Evolutionary conservation across 768 basidiomycete genomes (phyloP).

Genomic region (Gloeopeniophorella convolvens): DNA sequence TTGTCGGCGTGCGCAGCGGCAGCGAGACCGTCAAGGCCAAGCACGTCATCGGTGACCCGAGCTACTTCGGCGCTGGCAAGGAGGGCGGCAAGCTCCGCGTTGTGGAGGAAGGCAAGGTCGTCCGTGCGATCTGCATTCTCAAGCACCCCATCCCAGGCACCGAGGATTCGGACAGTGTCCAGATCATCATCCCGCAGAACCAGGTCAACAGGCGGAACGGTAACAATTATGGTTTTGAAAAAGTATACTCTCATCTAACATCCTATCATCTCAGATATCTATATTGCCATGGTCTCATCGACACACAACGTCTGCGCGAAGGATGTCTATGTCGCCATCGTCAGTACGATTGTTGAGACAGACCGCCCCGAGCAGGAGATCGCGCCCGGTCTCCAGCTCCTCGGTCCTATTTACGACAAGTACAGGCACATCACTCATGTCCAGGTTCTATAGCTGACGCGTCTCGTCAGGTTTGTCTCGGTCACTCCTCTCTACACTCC

Average conservation of each 20-base stretch:
- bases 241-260: slow-evolving; percentile 4
- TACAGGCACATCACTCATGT: slow-evolving; percentile 32
- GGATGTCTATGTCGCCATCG: slow-evolving; percentile 93
- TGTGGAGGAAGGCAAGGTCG: slow-evolving; percentile 88
- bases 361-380: slow-evolving; percentile 89
- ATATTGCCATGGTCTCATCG: slow-evolving; percentile 94
- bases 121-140: slow-evolving; percentile 95
- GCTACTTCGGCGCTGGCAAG: slow-evolving; percentile 82
- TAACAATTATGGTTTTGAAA: slow-evolving; percentile 32
- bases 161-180: slow-evolving; percentile 89
- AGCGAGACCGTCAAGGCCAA: slow-evolving; percentile 94
- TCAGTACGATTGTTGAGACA: slow-evolving; percentile 97
- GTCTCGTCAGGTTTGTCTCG: slow-evolving; percentile 67
- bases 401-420: slow-evolving; percentile 94
- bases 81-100: slow-evolving; percentile 80
- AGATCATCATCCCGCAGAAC: slow-evolving; percentile 98
- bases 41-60: slow-evolving; percentile 96
- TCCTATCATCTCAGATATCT: slow-evolving; percentile 68
- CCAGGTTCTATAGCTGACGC: background rate
- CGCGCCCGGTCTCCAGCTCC: slow-evolving; percentile 81
- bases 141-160: slow-evolving; percentile 98
- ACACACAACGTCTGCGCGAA: slow-evolving; percentile 98
- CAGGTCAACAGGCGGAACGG: slow-evolving; percentile 92
- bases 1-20: slow-evolving; percentile 86
- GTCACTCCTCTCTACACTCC: slow-evolving; percentile 87